A percentile compares a stretch with the other conserved stretches of the same genome.
Conservation (phyloP, 345 rosid genomes). For the Turritis glabra region DNA sequence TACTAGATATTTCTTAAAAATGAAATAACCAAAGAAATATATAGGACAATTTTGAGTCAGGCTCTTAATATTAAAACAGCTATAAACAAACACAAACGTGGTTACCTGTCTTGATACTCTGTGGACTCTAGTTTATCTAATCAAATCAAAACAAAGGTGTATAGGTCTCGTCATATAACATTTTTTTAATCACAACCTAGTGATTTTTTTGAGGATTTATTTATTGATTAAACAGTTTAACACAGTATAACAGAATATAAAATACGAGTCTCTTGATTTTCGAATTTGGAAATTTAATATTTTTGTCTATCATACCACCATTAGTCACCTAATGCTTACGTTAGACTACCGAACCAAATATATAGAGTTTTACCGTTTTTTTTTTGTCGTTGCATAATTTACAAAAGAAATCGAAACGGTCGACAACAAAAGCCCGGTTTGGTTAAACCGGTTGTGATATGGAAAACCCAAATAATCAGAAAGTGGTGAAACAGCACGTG, state of each 20-base stretch:
- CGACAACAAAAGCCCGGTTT: background rate
- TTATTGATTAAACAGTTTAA: background rate
- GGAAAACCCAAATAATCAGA: background rate
- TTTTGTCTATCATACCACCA: background rate
- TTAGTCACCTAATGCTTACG: background rate
- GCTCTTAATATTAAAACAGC: background rate
- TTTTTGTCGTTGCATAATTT: background rate
- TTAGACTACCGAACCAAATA: background rate
- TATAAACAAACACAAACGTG: constrained; percentile 23
- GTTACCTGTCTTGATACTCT: constrained; percentile 16
- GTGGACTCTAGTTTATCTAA: background rate
- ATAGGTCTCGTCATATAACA: background rate
- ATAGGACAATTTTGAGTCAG: background rate
- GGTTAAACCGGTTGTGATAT: background rate
- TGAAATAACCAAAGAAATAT: background rate
- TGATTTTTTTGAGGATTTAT: no score
- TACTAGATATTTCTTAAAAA: background rate
- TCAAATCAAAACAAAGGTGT: background rate
- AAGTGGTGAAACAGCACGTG: constrained; percentile 20
- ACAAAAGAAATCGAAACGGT: background rate
- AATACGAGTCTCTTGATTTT: background rate
- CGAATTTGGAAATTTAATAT: background rate
- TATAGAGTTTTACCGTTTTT: background rate
- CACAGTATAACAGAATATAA: background rate
- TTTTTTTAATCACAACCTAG: background rate